Conservation (phyloP, 345 rosid species). For the Eucalyptus victrix region DNA sequence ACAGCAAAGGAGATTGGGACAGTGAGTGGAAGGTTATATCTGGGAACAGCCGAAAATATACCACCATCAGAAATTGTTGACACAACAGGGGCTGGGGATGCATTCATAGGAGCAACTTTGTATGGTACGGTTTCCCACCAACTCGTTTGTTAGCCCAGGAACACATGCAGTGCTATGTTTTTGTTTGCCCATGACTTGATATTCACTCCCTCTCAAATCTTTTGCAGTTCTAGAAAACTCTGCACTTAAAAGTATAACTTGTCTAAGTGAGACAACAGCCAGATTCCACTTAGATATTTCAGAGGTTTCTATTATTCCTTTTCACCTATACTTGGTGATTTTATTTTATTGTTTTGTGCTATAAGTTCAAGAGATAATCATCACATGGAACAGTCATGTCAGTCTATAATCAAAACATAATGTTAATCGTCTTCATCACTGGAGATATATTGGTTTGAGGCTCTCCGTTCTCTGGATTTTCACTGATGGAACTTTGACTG, state of each 20-base stretch:
- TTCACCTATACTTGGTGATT: neutral
- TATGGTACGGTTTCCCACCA: constrained; percentile 37
- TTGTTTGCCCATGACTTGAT: neutral
- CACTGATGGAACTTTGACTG: neutral
- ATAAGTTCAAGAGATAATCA: neutral
- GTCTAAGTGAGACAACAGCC: neutral
- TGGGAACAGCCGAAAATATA: constrained; percentile 79
- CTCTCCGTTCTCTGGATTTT: neutral
- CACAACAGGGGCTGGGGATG: constrained; percentile 95
- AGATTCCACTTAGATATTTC: neutral
- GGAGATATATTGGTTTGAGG: neutral
- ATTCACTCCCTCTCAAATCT: neutral
- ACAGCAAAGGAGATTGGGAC: constrained; percentile 50
- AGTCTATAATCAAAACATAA: neutral
- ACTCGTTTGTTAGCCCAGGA: neutral
- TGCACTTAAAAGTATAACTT: neutral
- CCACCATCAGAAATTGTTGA: constrained; percentile 67
- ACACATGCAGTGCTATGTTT: neutral
- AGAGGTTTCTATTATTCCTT: neutral
- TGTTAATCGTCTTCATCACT: neutral
- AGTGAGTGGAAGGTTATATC: constrained; percentile 45
- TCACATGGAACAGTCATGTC: neutral
- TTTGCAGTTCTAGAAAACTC: neutral
- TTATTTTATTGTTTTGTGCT: neutral
- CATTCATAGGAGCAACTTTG: constrained; percentile 73